phyloP scores from a whole-genome alignment of 1,284 basidiomycete genomes.

The Ustilago lituana region DNA sequence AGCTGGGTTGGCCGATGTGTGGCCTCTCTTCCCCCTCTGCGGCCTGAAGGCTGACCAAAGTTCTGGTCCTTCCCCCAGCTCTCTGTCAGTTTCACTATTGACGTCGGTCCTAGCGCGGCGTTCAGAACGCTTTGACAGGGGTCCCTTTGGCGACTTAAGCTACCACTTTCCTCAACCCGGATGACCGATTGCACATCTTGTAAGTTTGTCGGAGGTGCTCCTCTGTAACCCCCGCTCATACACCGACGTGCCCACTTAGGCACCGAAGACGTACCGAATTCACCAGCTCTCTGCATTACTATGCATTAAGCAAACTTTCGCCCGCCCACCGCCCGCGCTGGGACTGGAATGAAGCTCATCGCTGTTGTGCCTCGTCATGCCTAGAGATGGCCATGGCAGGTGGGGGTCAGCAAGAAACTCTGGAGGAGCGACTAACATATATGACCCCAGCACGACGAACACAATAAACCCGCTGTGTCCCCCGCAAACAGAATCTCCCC shows the following conservation, averaged over 20 bases:
- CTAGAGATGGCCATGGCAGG: not conserved
- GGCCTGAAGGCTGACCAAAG: no score
- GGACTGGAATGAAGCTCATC: no score
- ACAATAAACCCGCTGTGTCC: not conserved
- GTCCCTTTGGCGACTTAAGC: constrained; percentile 5
- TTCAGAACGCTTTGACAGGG: constrained; percentile 8
- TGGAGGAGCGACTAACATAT: constrained; percentile 9
- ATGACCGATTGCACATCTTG: not conserved
- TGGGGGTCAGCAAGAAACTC: not conserved
- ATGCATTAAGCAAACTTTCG: constrained; percentile 11
- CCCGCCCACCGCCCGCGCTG: not conserved
- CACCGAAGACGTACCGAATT: constrained; percentile 30
- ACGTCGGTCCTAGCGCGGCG: constrained; percentile 32
- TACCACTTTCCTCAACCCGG: not conserved
- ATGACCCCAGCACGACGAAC: no score
- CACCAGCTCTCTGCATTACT: constrained; percentile 9
- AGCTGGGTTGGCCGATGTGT: no score
- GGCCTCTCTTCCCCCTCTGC: no score
- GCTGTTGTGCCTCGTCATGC: not conserved
- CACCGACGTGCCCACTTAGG: constrained; percentile 11
- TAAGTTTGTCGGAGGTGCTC: no score
- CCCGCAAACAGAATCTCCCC: not conserved
- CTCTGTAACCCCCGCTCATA: constrained; percentile 2
- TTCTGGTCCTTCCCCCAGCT: not conserved
- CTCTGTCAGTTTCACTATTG: not conserved